Conservation (phyloP, 176 grass and related monocot genomes). For the Lolium perenne region DNA sequence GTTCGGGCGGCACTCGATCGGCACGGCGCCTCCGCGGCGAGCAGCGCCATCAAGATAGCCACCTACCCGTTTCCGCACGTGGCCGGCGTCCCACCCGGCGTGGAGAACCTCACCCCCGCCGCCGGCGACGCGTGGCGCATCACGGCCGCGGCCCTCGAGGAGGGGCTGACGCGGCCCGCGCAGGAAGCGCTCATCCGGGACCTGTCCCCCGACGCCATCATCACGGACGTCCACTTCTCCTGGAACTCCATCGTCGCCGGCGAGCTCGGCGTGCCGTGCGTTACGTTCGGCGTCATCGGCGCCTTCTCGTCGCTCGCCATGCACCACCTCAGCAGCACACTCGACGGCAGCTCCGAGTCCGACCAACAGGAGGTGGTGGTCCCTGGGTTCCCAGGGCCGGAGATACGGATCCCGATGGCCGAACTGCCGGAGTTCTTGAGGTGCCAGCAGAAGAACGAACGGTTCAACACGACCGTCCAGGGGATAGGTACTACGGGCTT, state of each 20-base stretch:
- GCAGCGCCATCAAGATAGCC: not conserved
- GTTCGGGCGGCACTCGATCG: not conserved
- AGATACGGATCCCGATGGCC: slow-evolving; percentile 28
- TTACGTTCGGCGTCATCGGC: not conserved
- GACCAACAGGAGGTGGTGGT: not conserved
- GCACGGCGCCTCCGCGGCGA: not conserved
- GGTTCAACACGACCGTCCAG: too few species aligned
- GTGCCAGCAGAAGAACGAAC: too few species aligned
- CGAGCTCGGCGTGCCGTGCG: slow-evolving; percentile 14
- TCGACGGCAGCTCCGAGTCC: not conserved
- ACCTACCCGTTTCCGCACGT: slow-evolving; percentile 20
- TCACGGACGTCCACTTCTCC: slow-evolving; percentile 43
- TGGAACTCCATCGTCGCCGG: slow-evolving; percentile 19
- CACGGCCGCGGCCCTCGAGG: not conserved
- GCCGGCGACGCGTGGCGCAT: slow-evolving; percentile 20
- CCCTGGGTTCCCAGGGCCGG: not conserved
- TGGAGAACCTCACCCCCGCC: slow-evolving; percentile 27
- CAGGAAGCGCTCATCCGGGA: slow-evolving; percentile 38
- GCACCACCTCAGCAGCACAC: not conserved
- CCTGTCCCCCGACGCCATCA: slow-evolving; percentile 21
- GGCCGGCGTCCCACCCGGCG: not conserved
- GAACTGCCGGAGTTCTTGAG: slow-evolving; percentile 43
- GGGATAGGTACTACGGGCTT: not conserved
- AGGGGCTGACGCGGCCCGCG: not conserved
- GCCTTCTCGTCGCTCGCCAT: slow-evolving; percentile 26